Percentiles rank a stretch among this genome's conserved stretches.
Conservation (phyloP, 257 asterid species). For the Eustoma russellianum region DNA sequence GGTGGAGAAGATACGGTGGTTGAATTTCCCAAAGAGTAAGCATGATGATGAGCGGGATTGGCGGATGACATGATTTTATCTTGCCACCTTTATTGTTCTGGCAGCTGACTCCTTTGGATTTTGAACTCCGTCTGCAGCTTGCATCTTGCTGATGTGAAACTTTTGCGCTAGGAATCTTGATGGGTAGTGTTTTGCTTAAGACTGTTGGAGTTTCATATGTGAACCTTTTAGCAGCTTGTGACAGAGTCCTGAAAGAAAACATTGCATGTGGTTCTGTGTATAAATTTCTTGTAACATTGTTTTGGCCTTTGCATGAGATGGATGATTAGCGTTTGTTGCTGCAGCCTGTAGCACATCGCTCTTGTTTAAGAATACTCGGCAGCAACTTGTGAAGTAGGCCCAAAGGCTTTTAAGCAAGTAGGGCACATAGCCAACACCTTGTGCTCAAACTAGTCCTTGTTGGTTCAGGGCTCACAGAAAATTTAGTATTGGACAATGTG, state of each 20-base stretch:
- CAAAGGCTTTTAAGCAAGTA: too few relatives aligned
- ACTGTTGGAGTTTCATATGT: slow-evolving; percentile 13
- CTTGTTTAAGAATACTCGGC: too few relatives aligned
- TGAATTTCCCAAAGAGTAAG: background rate
- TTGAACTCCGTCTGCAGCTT: slow-evolving; percentile 11
- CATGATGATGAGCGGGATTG: background rate
- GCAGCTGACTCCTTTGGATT: background rate
- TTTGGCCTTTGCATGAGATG: too few relatives aligned
- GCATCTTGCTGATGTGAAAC: slow-evolving; percentile 14
- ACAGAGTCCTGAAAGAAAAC: slow-evolving; percentile 12
- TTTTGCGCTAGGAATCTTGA: slow-evolving; percentile 18
- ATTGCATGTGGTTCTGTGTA: slow-evolving; percentile 7
- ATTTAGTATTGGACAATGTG: too few relatives aligned
- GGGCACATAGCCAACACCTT: too few relatives aligned
- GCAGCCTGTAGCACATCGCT: too few relatives aligned
- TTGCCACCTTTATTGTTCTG: background rate
- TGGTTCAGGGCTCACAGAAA: too few relatives aligned
- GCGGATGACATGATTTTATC: background rate
- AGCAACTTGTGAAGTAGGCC: too few relatives aligned
- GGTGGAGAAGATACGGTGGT: background rate
- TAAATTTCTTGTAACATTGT: background rate
- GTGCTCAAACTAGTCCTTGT: too few relatives aligned
- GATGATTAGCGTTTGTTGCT: too few relatives aligned
- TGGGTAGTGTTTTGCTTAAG: slow-evolving; percentile 15
- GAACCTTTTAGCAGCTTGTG: slow-evolving; percentile 3